Evolutionary conservation across 83 land plant species (phyloP).

Genomic region (Larix sibirica): DNA sequence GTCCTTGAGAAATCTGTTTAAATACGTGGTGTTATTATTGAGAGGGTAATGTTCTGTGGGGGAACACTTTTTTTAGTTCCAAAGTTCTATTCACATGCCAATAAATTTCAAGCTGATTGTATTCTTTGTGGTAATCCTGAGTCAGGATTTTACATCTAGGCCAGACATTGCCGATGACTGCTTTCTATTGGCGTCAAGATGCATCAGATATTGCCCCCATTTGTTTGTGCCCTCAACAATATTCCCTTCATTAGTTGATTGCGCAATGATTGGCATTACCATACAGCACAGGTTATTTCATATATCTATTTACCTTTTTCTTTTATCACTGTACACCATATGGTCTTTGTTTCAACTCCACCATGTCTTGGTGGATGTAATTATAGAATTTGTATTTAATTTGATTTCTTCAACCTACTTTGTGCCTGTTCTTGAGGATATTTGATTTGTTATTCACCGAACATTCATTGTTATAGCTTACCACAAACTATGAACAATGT

Average conservation of each 20-base stretch:
- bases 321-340: neutral
- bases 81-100: neutral
- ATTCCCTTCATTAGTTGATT: conserved; percentile 79
- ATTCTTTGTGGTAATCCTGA: neutral
- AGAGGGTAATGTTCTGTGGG: neutral
- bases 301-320: conserved; percentile 8
- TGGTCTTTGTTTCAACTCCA: neutral
- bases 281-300: conserved; percentile 85
- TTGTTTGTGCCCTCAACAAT: conserved; percentile 77
- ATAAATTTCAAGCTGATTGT: neutral
- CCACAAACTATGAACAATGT: neutral
- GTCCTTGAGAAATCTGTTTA: neutral
- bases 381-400: neutral
- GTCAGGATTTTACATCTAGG: conserved; percentile 85
- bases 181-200: conserved; percentile 94
- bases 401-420: neutral
- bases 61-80: neutral
- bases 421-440: neutral
- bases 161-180: conserved; percentile 99
- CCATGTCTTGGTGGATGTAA: neutral
- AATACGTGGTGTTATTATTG: neutral
- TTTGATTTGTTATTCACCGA: neutral
- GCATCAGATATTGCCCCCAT: conserved; percentile 95
- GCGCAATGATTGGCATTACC: conserved; percentile 93
- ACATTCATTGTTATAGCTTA: conserved; percentile 1